Evolutionary conservation across 805 yeast species (phyloP).

Genomic region (baker's yeast (Saccharomyces cerevisiae)): DNA sequence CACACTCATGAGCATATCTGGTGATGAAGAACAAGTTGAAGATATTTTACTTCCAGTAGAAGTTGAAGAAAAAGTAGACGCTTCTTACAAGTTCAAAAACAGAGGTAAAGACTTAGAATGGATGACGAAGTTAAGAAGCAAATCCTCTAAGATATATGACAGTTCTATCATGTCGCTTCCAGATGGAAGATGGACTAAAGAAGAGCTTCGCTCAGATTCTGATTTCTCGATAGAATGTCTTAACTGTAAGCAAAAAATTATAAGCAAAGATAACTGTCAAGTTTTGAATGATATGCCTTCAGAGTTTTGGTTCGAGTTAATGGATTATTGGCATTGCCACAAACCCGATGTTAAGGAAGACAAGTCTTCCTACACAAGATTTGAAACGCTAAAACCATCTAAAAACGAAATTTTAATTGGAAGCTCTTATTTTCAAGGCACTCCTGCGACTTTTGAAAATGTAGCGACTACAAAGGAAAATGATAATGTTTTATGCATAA

Average conservation of each 20-base stretch:
- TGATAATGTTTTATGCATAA: constrained; percentile 8
- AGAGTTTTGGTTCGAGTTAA: constrained; percentile 86
- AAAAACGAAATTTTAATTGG: constrained; percentile 23
- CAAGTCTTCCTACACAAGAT: constrained; percentile 10
- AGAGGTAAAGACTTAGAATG: background rate
- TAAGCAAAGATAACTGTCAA: constrained; percentile 10
- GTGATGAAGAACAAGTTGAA: constrained; percentile 1
- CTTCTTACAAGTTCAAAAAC: background rate
- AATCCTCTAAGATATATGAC: constrained; percentile 4
- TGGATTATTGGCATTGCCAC: constrained; percentile 98
- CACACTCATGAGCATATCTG: background rate
- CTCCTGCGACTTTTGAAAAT: constrained; percentile 8
- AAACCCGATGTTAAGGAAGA: constrained; percentile 40
- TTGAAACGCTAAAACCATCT: constrained; percentile 19
- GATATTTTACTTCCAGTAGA: constrained; percentile 7
- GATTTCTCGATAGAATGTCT: constrained; percentile 12
- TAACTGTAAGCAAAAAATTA: constrained; percentile 8
- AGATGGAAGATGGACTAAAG: constrained; percentile 22
- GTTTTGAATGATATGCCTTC: constrained; percentile 64
- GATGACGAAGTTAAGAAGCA: background rate
- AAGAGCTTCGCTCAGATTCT: constrained; percentile 6
- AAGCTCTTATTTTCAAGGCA: constrained; percentile 16
- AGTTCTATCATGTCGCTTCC: constrained; percentile 10
- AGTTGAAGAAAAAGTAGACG: background rate
- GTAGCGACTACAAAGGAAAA: background rate